Base-by-base conservation (phyloP, 768 basidiomycete species). In the Kwoniella sp. region DNA sequence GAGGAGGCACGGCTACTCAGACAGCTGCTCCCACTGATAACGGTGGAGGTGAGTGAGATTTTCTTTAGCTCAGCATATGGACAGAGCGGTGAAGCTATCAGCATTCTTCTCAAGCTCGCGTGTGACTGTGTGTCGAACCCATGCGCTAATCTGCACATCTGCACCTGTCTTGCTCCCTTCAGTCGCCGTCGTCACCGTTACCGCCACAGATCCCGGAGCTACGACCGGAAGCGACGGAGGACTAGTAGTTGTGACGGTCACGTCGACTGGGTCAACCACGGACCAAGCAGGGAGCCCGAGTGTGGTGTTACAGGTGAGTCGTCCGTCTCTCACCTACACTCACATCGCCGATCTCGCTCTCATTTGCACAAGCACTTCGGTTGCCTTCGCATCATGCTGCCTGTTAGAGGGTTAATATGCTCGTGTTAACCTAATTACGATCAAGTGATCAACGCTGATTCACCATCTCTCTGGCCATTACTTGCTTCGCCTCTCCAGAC, bases 161-260 rank as follows among this genome's bases (percentile, higher is more conserved):
- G n/a, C n/a, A n/a, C n/a, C n/a, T 45, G 41, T 34, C 13, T 5
- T 34, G 15, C 41, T 11, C 5, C 41, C 8, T 45, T 30, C 15
- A 38, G 15, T 63, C 57, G 62, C 55, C 48, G 62, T 63, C 9
- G 62, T 63, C 9, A 63, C 62, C 12, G 55, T 63, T 17, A 63
- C 62, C 17, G 62, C 41, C 17, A 63, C 62, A 5, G 62, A 63
- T 45, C 62, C 62, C 26, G 62, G 55, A 13, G 62, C 62, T 23
- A 63, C 47, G 2, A 25, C 55, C 25, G 62, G 55, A 11, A 57
- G 55, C 31, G 55, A 63, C 29, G 62, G 62, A 7, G 62, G 62
- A 2, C n/a, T 63, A 7, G 62, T 63, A 3, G 41, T 63, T 15
- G 62, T 63, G 23, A 63, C 62, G 15, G 62, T 63, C 13, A 63